These are phyloP conservation scores for Pilasporangium apinafurcum DNA, from an alignment of 352 stramenopile genomes.

Conservation along the genomic window DNA sequence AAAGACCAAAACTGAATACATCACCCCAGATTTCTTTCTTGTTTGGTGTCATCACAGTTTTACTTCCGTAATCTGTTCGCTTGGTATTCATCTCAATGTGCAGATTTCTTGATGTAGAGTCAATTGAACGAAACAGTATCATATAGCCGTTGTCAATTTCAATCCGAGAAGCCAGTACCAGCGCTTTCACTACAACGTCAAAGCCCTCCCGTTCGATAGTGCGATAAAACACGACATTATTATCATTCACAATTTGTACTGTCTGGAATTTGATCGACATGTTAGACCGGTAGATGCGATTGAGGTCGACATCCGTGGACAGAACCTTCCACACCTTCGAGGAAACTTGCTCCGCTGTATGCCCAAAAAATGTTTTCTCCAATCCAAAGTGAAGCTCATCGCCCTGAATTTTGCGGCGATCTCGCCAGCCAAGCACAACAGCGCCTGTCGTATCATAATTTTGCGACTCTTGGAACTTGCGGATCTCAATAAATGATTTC, in stretches of 20 bases:
- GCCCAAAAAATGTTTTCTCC: constrained; percentile 48
- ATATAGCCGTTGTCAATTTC: constrained; percentile 52
- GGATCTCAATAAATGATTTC: constrained; percentile 38
- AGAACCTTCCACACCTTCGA: constrained; percentile 51
- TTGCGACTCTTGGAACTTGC: constrained; percentile 27
- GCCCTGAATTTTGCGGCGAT: constrained; percentile 36
- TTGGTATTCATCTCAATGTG: constrained; percentile 1
- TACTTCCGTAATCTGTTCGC: no score
- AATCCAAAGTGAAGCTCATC: constrained; percentile 56
- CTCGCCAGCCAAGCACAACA: constrained; percentile 58
- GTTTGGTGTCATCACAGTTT: constrained; percentile 9
- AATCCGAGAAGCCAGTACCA: constrained; percentile 47
- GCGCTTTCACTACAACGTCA: constrained; percentile 37
- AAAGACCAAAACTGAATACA: constrained; percentile 63
- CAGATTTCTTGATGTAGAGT: constrained; percentile 11
- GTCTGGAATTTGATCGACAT: constrained; percentile 41
- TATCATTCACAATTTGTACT: constrained; percentile 42
- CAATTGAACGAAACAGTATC: constrained; percentile 55
- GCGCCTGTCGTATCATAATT: constrained; percentile 39
- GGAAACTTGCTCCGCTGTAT: constrained; percentile 28
- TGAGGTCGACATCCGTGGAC: constrained; percentile 42
- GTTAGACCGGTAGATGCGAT: constrained; percentile 57
- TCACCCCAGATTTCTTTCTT: constrained; percentile 41
- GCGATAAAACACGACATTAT: constrained; percentile 62
- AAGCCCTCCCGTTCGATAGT: constrained; percentile 42